Evolutionary conservation across 2,329 filamentous ascomycete species (phyloP), one percentile per base, ranked within the genome.

Genomic region (Fusarium dlaminii): DNA sequence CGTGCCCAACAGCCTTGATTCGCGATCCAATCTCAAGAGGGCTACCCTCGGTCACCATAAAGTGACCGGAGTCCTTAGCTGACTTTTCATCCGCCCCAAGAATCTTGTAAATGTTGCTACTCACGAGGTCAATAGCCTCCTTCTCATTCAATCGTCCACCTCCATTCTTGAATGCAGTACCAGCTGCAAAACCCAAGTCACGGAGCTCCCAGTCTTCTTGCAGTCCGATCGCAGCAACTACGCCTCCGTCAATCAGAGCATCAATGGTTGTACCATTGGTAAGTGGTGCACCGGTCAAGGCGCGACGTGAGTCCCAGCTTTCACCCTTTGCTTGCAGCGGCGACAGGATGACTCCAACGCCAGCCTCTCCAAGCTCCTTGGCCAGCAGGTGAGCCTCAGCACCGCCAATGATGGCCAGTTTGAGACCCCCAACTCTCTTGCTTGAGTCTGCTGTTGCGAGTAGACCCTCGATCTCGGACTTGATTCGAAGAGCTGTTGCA

Each of bases 241-340:
- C 90, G 5, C 90, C 90, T 0, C 90, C 90, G 13, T 86, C 85
- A 1, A 91, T 73, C 3, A 93, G 84, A 18, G 77, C 80, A 69
- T 92, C 90, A 9, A 91, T 82, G 0, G 86, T 86, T 2, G 91
- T 92, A 32, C 90, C 90, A 74, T 92, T 91, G 2, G 90, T 91
- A 1, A 93, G 84, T 3, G 91, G 91, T 10, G 91, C 90, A 4
- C 91, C 91, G 0, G 89, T 87, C 17, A 93, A 83, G 0, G 89
- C 87, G 5, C 90, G 87, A 1, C 90, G 87, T 80, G 91, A 84
- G 70, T 92, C 90, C 91, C 91, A 93, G 0, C 78, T 80, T 7
- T 78, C 80, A 5, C 86, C 85, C 75, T 88, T 90, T 1, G 89
- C 86, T 71, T 89, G 87, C 18, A 91, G 79, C 3, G 90, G 90